phyloP scores from a whole-genome alignment of 352 stramenopile genomes.

The Globisporangium solare region DNA sequence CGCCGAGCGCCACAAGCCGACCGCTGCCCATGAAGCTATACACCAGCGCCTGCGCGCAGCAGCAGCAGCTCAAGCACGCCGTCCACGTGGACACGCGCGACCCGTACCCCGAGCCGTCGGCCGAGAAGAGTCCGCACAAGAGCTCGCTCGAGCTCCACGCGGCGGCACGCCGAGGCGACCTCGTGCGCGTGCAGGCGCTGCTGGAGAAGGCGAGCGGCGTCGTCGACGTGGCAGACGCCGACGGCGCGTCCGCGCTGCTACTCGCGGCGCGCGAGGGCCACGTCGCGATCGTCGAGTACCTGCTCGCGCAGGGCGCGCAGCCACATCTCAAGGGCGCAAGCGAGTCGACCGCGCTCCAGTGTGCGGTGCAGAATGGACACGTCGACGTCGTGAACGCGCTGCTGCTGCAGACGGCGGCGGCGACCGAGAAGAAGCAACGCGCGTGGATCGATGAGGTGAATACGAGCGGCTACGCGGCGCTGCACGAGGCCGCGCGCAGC shows the following conservation, averaged over 20 bases:
- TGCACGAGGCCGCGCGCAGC: conserved; percentile 8
- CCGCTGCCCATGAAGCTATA: too few species aligned
- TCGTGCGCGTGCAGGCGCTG: conserved; percentile 1
- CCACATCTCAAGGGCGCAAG: neutral
- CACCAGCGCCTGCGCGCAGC: too few species aligned
- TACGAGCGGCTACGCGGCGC: conserved; percentile 6
- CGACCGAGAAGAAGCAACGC: neutral
- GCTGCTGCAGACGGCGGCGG: conserved; percentile 1
- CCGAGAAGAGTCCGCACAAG: too few species aligned
- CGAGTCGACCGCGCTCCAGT: conserved; percentile 6
- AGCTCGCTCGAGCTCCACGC: neutral
- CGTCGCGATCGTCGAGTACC: conserved; percentile 5
- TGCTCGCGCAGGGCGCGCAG: neutral
- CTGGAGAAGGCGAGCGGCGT: neutral
- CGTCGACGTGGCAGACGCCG: conserved; percentile 4
- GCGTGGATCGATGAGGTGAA: conserved; percentile 5
- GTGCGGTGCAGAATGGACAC: neutral
- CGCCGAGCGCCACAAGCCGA: too few species aligned
- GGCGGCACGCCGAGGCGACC: conserved; percentile 1
- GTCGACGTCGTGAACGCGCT: neutral
- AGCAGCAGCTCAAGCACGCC: too few species aligned
- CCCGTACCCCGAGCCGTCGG: too few species aligned
- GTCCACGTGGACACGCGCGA: too few species aligned
- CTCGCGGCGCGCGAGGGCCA: conserved; percentile 11
- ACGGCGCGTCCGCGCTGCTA: conserved; percentile 6